Evolutionary conservation across 495 filamentous ascomycete genomes (phyloP).

Genomic region (Diplogelasinospora grovesii): DNA sequence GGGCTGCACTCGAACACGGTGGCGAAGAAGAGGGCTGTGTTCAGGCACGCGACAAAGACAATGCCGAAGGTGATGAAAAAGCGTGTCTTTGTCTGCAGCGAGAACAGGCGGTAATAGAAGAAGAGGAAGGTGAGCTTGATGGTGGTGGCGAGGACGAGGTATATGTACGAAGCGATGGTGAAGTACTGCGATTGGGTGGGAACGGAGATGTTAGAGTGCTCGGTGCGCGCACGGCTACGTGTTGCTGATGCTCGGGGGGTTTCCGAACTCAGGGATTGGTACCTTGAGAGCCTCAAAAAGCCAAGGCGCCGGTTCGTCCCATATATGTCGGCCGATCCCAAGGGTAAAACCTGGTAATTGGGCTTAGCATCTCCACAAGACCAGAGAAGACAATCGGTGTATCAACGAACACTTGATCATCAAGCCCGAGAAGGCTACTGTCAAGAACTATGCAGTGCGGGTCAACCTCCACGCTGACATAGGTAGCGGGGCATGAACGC

Average conservation of each 20-base stretch:
- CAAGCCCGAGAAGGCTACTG: neutral
- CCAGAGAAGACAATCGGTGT: too few relatives aligned
- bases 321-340: conserved; percentile 4
- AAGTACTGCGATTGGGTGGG: too few relatives aligned
- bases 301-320: neutral
- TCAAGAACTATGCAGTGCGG: neutral
- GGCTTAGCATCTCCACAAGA: too few relatives aligned
- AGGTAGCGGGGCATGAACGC: neutral
- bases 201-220: too few relatives aligned
- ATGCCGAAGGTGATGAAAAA: neutral
- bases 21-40: neutral
- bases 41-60: neutral
- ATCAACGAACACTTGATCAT: conserved; percentile 2
- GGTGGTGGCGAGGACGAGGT: neutral
- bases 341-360: conserved; percentile 2
- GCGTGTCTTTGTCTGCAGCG: neutral
- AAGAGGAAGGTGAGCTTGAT: conserved; percentile 1
- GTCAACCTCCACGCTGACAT: neutral
- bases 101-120: conserved; percentile 5
- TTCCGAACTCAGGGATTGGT: neutral
- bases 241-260: too few relatives aligned
- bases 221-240: too few relatives aligned
- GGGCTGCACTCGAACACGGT: conserved; percentile 3
- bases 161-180: conserved; percentile 2
- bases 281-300: neutral